Evolutionary conservation across 768 basidiomycete species (phyloP).

Genomic region (Panaeolus papilionaceus): DNA sequence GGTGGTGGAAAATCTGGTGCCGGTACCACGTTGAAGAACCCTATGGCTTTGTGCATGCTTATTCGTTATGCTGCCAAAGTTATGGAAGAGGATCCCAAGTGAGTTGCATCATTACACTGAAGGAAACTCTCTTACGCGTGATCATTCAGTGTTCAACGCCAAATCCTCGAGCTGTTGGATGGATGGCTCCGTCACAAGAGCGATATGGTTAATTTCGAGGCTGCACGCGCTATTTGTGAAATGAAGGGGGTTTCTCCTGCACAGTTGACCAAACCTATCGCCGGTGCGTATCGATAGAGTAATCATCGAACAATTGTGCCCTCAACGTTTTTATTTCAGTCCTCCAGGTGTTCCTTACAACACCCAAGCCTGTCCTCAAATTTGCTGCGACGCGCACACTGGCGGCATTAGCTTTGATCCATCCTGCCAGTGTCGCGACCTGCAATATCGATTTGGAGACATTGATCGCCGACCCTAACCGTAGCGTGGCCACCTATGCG

Average conservation of each 20-base stretch:
- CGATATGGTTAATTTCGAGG: slow-evolving; percentile 99
- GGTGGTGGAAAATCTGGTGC: slow-evolving; percentile 87
- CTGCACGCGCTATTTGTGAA: slow-evolving; percentile 96
- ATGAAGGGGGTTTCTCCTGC: slow-evolving; percentile 82
- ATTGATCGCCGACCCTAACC: slow-evolving; percentile 93
- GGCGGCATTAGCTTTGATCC: slow-evolving; percentile 83
- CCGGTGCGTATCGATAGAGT: slow-evolving; percentile 60
- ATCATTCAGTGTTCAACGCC: slow-evolving; percentile 76
- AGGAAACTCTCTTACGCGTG: not conserved
- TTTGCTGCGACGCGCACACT: slow-evolving; percentile 98
- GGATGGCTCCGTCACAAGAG: slow-evolving; percentile 98
- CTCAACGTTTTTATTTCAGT: slow-evolving; percentile 51
- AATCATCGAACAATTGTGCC: slow-evolving; percentile 9
- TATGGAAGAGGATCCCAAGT: slow-evolving; percentile 99
- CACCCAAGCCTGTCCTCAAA: slow-evolving; percentile 93
- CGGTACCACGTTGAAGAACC: slow-evolving; percentile 87
- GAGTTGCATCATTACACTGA: slow-evolving; percentile 37
- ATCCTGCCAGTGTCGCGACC: slow-evolving; percentile 85
- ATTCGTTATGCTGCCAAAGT: slow-evolving; percentile 99
- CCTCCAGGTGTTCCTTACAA: slow-evolving; percentile 93
- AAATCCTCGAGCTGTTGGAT: slow-evolving; percentile 93
- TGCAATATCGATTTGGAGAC: slow-evolving; percentile 98
- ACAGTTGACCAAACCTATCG: slow-evolving; percentile 87
- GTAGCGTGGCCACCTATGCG: slow-evolving; percentile 97
- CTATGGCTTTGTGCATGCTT: slow-evolving; percentile 98